phyloP scores from a whole-genome alignment of 768 basidiomycete genomes.

The Termitomyces heimii region DNA sequence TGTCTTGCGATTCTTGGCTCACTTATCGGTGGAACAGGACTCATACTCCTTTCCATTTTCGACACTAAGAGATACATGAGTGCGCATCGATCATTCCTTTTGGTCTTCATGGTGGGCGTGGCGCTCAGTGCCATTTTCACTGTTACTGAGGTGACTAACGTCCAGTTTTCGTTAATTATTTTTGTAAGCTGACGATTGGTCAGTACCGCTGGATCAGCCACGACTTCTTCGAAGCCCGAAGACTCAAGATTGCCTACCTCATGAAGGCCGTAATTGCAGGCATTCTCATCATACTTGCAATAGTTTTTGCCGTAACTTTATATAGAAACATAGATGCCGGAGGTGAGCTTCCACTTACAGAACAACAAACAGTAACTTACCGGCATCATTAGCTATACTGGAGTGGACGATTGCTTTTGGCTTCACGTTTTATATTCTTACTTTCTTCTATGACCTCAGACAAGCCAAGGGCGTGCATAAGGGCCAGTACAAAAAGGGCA shows the following conservation, averaged over 20 bases:
- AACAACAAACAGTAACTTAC: neutral
- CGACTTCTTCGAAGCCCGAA: conserved; percentile 38
- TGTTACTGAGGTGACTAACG: conserved; percentile 47
- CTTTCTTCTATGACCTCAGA: conserved; percentile 69
- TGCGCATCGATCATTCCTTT: conserved; percentile 55
- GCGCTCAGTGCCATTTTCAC: conserved; percentile 71
- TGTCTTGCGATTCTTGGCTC: conserved; percentile 56
- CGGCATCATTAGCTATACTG: conserved; percentile 40
- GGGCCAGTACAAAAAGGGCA: conserved; percentile 35
- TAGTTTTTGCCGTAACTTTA: conserved; percentile 55
- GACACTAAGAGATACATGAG: conserved; percentile 52
- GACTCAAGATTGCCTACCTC: conserved; percentile 49
- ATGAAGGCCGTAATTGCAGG: conserved; percentile 56
- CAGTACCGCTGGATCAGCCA: conserved; percentile 65
- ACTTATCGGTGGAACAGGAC: conserved; percentile 55
- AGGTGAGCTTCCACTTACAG: conserved; percentile 24
- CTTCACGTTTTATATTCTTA: conserved; percentile 67
- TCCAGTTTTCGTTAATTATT: neutral
- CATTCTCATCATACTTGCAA: conserved; percentile 52
- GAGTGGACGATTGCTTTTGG: conserved; percentile 75
- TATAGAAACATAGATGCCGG: conserved; percentile 41
- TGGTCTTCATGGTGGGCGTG: conserved; percentile 71
- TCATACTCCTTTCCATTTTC: conserved; percentile 66
- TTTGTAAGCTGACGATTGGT: neutral
- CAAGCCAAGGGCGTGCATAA: conserved; percentile 46